Evolutionary conservation across 345 rosid genomes (phyloP).

Genomic region (Pistacia integerrima): DNA sequence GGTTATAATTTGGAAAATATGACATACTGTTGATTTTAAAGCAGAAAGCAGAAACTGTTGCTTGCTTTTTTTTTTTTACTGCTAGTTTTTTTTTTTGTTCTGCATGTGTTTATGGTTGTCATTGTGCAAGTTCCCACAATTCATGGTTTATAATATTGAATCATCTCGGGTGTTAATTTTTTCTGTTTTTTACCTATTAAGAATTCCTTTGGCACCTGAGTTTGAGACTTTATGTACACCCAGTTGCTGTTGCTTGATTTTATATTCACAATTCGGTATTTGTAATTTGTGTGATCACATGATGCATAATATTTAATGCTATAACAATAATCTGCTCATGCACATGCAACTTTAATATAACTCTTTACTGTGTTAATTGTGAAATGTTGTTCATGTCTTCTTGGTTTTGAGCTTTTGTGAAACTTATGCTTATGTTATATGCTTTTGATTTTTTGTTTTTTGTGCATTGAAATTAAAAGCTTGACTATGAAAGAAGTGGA

Average conservation of each 20-base stretch:
- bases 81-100: neutral
- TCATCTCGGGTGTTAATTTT: neutral
- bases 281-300: neutral
- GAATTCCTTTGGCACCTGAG: neutral
- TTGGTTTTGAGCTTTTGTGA: neutral
- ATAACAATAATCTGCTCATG: neutral
- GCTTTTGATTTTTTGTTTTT: constrained; percentile 11
- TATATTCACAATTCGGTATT: neutral
- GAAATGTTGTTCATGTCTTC: constrained; percentile 12
- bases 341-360: neutral
- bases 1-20: constrained; percentile 2
- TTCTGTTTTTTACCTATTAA: neutral
- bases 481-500: constrained; percentile 67
- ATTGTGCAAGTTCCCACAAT: neutral
- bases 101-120: neutral
- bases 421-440: neutral
- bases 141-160: constrained; percentile 2
- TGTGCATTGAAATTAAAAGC: constrained; percentile 47
- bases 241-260: neutral
- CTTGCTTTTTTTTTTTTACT: neutral
- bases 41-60: neutral
- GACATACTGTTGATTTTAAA: neutral
- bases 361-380: neutral
- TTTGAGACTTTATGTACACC: neutral
- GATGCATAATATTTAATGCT: neutral